These are phyloP conservation scores for Trichophyton benhamiae DNA, from an alignment of 2,329 filamentous ascomycete genomes.

Conservation along the genomic window DNA sequence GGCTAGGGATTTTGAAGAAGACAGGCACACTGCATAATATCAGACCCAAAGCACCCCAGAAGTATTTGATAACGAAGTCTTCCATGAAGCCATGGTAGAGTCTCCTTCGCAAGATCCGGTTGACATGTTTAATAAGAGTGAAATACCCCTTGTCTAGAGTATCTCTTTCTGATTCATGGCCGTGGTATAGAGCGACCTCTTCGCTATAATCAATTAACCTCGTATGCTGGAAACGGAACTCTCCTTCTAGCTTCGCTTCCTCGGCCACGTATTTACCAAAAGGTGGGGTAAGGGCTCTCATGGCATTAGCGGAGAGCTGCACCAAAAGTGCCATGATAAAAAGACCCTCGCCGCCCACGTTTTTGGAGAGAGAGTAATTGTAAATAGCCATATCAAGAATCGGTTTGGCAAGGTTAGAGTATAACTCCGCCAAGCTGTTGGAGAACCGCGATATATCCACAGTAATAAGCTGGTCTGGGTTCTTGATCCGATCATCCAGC, in stretches of 20 bases:
- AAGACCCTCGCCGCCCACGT: constrained; percentile 88
- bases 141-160: constrained; percentile 97
- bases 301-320: constrained; percentile 80
- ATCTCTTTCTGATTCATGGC: constrained; percentile 90
- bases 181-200: constrained; percentile 82
- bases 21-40: constrained; percentile 89
- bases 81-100: constrained; percentile 99
- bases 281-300: constrained; percentile 87
- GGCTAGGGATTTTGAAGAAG: constrained; percentile 81
- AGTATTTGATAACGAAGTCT: constrained; percentile 98
- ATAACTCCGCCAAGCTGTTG: constrained; percentile 85
- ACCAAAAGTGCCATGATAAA: constrained; percentile 92
- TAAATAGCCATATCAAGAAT: constrained; percentile 93
- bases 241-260: constrained; percentile 84
- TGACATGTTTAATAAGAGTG: constrained; percentile 97
- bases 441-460: constrained; percentile 96
- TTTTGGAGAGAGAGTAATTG: constrained; percentile 84
- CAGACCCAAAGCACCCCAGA: constrained; percentile 90
- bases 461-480: constrained; percentile 91
- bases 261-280: constrained; percentile 98
- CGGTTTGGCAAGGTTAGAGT: constrained; percentile 92
- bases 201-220: constrained; percentile 92
- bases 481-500: constrained; percentile 94
- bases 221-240: constrained; percentile 92
- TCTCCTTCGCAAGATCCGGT: constrained; percentile 76